phyloP scores from a whole-genome alignment of 2,329 filamentous ascomycete genomes.

The Aspergillus texensis region DNA sequence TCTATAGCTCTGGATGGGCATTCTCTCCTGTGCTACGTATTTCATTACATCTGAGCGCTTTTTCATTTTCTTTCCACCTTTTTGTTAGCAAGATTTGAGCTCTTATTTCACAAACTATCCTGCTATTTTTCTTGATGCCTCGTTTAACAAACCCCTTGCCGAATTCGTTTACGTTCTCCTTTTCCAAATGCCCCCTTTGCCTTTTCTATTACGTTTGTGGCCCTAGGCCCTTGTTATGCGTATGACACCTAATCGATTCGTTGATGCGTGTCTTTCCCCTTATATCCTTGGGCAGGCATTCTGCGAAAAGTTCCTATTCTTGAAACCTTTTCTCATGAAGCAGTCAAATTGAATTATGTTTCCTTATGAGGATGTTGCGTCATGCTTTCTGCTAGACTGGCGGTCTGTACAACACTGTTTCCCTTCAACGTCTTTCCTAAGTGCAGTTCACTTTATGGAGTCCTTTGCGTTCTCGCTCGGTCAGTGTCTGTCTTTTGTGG shows the following conservation, averaged over 20 bases:
- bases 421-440: conserved; percentile 25
- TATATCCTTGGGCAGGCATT: conserved; percentile 48
- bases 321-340: conserved; percentile 34
- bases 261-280: conserved; percentile 35
- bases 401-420: conserved; percentile 40
- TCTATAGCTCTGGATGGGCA: conserved; percentile 49
- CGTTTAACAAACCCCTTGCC: neutral
- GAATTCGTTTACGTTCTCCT: conserved; percentile 11
- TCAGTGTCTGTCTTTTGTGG: conserved; percentile 13
- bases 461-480: conserved; percentile 20
- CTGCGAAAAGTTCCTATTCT: conserved; percentile 47
- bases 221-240: conserved; percentile 35
- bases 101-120: conserved; percentile 25
- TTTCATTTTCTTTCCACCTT: conserved; percentile 6
- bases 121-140: conserved; percentile 18
- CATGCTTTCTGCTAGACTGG: conserved; percentile 36
- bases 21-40: conserved; percentile 46
- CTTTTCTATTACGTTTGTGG: conserved; percentile 24
- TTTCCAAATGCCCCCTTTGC: conserved; percentile 14
- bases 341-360: conserved; percentile 43
- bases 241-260: conserved; percentile 43
- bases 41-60: conserved; percentile 45
- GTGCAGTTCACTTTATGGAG: conserved; percentile 22
- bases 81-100: conserved; percentile 41
- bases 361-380: conserved; percentile 36